Conservation (phyloP, 139 green algal species). For the Gonium pectorale region DNA sequence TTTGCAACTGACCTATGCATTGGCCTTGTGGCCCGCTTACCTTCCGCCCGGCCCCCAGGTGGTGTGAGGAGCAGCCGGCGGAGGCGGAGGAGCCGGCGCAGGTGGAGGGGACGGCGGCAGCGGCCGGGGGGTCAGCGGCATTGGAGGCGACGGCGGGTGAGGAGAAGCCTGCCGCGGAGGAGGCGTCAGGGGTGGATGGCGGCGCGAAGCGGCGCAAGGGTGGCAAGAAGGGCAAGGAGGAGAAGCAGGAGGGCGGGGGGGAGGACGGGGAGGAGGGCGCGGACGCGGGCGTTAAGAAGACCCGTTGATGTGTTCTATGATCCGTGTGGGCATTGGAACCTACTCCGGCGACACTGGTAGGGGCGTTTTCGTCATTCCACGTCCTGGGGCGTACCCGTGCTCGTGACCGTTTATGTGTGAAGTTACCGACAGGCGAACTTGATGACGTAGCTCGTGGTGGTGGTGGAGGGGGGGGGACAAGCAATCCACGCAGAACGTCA, state of each 20-base stretch:
- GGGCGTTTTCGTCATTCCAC: too few species aligned
- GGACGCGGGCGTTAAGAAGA: slow-evolving; percentile 3
- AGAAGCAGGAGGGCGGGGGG: background rate
- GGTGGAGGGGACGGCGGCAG: background rate
- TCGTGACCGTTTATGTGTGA: too few species aligned
- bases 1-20: background rate
- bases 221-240: background rate
- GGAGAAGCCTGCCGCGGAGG: background rate
- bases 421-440: too few species aligned
- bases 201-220: slow-evolving; percentile 24
- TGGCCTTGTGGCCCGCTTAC: background rate
- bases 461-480: too few species aligned
- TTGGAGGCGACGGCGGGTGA: background rate
- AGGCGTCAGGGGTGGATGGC: background rate
- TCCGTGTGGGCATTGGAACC: too few species aligned
- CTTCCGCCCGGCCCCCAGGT: background rate
- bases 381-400: too few species aligned
- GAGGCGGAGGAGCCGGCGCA: background rate
- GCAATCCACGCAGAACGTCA: too few species aligned
- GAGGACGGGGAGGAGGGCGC: background rate
- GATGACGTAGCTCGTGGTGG: too few species aligned
- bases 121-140: too few species aligned
- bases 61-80: slow-evolving; percentile 17
- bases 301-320: background rate
- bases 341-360: too few species aligned